Evolutionary conservation across 257 asterid genomes (phyloP).

Genomic region (Solanum rostratum): DNA sequence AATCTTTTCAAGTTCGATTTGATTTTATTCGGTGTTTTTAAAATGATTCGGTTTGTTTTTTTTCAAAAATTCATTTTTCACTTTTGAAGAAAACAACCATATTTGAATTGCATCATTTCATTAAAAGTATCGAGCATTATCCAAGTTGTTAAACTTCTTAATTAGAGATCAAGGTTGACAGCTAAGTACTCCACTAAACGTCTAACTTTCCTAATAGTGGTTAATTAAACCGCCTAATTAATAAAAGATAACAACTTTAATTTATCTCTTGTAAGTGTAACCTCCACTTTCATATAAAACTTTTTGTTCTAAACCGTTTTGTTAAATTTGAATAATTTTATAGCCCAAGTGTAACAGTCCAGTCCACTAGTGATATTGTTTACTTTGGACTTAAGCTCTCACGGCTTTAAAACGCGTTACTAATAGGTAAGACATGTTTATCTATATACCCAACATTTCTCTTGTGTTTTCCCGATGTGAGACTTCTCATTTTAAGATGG

Average conservation of each 20-base stretch:
- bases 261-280: conserved; percentile 10
- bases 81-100: background rate
- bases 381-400: too few species aligned
- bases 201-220: conserved; percentile 17
- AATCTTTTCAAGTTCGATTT: too few species aligned
- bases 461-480: too few species aligned
- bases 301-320: background rate
- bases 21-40: too few species aligned
- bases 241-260: conserved; percentile 9
- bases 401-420: too few species aligned
- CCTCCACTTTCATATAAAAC: background rate
- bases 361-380: too few species aligned
- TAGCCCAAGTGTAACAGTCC: background rate
- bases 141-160: background rate
- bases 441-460: too few species aligned
- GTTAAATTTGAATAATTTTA: background rate
- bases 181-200: background rate
- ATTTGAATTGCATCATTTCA: background rate
- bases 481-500: too few species aligned
- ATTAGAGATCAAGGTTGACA: conserved; percentile 11
- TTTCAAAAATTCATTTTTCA: too few species aligned
- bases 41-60: too few species aligned
- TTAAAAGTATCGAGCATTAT: background rate
- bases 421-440: too few species aligned
- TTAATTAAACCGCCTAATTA: conserved; percentile 3